Conservation (phyloP, 805 yeast genomes). For the Barnettozyma siamensis region DNA sequence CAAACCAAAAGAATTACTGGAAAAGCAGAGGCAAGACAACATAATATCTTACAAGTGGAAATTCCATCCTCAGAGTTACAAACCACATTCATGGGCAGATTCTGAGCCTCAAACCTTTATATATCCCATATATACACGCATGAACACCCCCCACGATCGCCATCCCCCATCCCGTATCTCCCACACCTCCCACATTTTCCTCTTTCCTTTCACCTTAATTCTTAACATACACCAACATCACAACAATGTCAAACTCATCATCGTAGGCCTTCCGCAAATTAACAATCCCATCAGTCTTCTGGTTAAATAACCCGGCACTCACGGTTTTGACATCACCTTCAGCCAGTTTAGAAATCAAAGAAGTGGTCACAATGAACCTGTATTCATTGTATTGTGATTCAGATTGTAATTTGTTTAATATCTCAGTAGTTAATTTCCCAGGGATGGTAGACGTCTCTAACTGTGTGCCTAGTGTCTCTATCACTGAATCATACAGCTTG, state of each 20-base stretch:
- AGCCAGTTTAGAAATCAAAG: background rate
- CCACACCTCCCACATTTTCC: no score
- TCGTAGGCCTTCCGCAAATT: background rate
- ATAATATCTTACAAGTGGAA: conserved; percentile 5
- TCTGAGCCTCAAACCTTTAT: background rate
- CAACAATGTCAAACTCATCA: background rate
- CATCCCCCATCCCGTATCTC: no score
- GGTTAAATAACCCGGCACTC: conserved; percentile 3
- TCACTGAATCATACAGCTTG: no score
- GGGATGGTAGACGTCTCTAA: background rate
- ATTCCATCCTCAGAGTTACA: background rate
- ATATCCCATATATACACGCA: no score
- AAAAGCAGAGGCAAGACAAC: conserved; percentile 8
- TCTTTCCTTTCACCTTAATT: background rate
- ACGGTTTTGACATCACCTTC: conserved; percentile 5
- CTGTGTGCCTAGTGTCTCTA: background rate
- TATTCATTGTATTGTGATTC: conserved; percentile 1
- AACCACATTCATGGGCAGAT: conserved; percentile 12
- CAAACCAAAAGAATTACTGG: conserved; percentile 3
- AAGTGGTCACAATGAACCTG: conserved; percentile 4
- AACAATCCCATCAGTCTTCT: conserved; percentile 6
- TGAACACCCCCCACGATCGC: no score
- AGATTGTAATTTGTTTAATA: conserved; percentile 2
- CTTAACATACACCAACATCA: conserved; percentile 8
- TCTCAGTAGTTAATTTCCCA: background rate